Conservation (phyloP, 192 early-diverging fungal species). For the Cetraspora pellucida region DNA sequence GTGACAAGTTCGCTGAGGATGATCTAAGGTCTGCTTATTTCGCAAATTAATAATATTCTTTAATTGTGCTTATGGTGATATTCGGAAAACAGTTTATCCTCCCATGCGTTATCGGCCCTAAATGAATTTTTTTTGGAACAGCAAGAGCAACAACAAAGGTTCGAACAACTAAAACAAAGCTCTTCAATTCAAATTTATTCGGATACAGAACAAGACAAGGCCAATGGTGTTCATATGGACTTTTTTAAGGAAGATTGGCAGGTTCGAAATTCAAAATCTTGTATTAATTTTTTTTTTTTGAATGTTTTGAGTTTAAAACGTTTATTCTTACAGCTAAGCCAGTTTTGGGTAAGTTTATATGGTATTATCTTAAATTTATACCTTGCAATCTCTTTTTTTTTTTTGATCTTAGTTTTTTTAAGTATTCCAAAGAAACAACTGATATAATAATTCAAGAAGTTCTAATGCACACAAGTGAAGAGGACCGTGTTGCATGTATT, state of each 20-base stretch:
- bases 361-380: neutral
- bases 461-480: constrained; percentile 39
- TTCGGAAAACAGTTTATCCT: constrained; percentile 21
- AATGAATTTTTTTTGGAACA: constrained; percentile 52
- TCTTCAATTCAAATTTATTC: constrained; percentile 11
- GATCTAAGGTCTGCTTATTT: too few relatives aligned
- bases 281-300: constrained; percentile 6
- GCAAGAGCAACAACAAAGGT: constrained; percentile 60
- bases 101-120: constrained; percentile 25
- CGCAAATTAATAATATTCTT: too few relatives aligned
- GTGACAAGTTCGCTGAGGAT: too few relatives aligned
- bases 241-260: constrained; percentile 84
- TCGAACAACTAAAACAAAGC: constrained; percentile 64
- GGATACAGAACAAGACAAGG: constrained; percentile 29
- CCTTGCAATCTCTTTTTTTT: neutral
- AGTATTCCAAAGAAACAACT: constrained; percentile 51
- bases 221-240: constrained; percentile 55
- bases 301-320: neutral
- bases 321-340: constrained; percentile 36
- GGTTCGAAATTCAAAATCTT: constrained; percentile 58
- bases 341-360: constrained; percentile 52
- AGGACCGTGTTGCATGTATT: constrained; percentile 58
- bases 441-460: constrained; percentile 43
- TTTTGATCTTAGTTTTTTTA: neutral
- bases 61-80: too few relatives aligned